Conservation (phyloP, 2,329 filamentous ascomycete species). For the Berkeleyomyces basicola region DNA sequence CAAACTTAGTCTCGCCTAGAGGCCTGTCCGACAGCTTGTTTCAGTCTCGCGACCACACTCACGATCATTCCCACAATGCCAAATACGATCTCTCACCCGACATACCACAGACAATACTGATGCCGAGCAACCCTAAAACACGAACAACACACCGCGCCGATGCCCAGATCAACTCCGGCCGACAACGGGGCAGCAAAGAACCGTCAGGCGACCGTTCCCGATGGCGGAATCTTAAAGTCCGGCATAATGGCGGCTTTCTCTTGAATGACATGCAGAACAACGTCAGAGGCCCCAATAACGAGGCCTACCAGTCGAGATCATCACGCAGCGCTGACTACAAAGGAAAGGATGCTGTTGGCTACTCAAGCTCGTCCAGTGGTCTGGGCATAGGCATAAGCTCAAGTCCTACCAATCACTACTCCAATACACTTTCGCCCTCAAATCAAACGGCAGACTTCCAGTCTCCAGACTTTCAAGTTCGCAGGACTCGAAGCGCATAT, state of each 20-base stretch:
- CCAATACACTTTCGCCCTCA: not conserved
- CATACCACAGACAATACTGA: not conserved
- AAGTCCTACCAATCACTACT: not conserved
- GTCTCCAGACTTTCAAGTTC: constrained; percentile 1
- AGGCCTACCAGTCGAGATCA: not conserved
- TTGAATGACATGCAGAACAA: constrained; percentile 27
- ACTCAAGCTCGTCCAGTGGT: not conserved
- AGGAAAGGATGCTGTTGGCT: constrained; percentile 5
- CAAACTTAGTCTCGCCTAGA: not conserved
- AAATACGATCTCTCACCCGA: constrained; percentile 3
- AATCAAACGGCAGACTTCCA: not conserved
- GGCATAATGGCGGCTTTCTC: constrained; percentile 34
- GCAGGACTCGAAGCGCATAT: not conserved
- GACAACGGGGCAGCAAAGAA: not conserved
- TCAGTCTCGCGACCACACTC: not conserved
- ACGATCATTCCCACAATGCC: not conserved
- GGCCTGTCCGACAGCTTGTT: not conserved
- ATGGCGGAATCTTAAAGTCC: constrained; percentile 25
- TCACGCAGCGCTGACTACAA: constrained; percentile 4
- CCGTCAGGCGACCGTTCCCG: not conserved
- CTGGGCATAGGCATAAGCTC: not conserved
- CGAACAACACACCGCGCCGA: not conserved
- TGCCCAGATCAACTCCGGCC: not conserved
- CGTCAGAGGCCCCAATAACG: constrained; percentile 16
- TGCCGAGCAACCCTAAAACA: not conserved